Percentiles rank a stretch among this genome's conserved stretches.
Conservation (phyloP, 78 protist genomes). For the Dictyostelium discoideum region DNA sequence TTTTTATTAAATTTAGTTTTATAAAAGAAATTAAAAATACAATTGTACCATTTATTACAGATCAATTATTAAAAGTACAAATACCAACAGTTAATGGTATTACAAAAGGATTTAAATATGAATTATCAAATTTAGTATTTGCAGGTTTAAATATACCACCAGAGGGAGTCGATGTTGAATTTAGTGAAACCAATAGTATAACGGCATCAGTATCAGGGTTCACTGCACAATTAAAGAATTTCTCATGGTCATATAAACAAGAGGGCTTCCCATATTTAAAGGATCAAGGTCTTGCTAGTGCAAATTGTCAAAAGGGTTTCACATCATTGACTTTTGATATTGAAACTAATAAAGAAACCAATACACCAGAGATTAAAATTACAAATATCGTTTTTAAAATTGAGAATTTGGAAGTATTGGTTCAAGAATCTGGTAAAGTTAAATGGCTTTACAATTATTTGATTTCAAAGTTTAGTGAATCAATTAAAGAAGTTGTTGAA, state of each 20-base stretch:
- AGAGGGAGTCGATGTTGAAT: constrained; percentile 64
- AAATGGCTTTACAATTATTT: constrained; percentile 66
- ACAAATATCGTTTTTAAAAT: constrained; percentile 47
- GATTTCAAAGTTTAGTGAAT: constrained; percentile 58
- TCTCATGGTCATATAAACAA: constrained; percentile 46
- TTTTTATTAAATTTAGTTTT: background rate
- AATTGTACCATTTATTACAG: constrained; percentile 76
- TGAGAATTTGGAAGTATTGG: constrained; percentile 43
- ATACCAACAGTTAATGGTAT: constrained; percentile 64
- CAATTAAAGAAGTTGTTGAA: constrained; percentile 48
- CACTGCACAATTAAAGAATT: constrained; percentile 41
- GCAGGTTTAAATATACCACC: constrained; percentile 64
- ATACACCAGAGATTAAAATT: constrained; percentile 48
- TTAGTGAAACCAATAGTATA: constrained; percentile 25
- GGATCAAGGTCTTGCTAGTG: constrained; percentile 59
- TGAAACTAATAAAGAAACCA: constrained; percentile 19
- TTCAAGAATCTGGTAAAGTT: constrained; percentile 54
- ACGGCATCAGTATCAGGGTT: constrained; percentile 41
- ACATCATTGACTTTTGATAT: constrained; percentile 47
- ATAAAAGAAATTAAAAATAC: constrained; percentile 76
- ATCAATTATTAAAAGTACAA: constrained; percentile 68
- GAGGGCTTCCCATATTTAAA: constrained; percentile 69
- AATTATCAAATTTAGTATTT: constrained; percentile 37
- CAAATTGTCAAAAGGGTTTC: constrained; percentile 31
- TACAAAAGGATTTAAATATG: constrained; percentile 61